Percentiles rank a stretch among this genome's conserved stretches.
phyloP scores from a whole-genome alignment of 2,329 filamentous ascomycete species.

The Parastagonospora nodorum region DNA sequence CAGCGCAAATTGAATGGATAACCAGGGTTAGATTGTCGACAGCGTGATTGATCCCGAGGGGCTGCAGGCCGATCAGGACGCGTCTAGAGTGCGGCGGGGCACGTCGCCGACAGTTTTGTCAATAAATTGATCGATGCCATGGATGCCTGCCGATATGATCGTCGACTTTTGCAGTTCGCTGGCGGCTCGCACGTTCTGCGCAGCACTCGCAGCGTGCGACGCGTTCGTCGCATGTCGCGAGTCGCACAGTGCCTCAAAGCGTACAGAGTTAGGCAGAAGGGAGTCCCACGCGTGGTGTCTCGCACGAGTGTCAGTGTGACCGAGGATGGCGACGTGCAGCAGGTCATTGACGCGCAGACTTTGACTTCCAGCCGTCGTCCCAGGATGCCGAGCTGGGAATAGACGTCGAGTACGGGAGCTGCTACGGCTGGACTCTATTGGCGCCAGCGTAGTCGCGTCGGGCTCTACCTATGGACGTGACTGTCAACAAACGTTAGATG shows the following conservation, averaged over 20 bases:
- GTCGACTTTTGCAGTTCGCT: no score
- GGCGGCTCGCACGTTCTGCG: conserved; percentile 4
- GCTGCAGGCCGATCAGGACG: conserved; percentile 10
- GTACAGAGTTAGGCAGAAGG: not conserved
- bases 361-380: not conserved
- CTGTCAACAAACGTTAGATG: conserved; percentile 1
- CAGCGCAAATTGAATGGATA: no score
- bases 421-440: conserved; percentile 1
- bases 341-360: not conserved
- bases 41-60: not conserved
- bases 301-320: conserved; percentile 9
- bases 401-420: not conserved
- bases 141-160: no score
- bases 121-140: no score
- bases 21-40: no score
- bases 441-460: conserved; percentile 4
- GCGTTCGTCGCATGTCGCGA: not conserved
- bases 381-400: not conserved
- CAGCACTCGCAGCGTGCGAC: not conserved
- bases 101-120: not conserved
- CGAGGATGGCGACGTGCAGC: conserved; percentile 1
- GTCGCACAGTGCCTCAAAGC: not conserved
- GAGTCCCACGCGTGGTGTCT: conserved; percentile 4
- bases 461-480: not conserved
- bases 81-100: conserved; percentile 2